A percentile compares a stretch with the other conserved stretches of the same genome.
These are phyloP conservation scores for Penicillium canariense DNA, from an alignment of 495 filamentous ascomycete genomes.

Conservation along the genomic window DNA sequence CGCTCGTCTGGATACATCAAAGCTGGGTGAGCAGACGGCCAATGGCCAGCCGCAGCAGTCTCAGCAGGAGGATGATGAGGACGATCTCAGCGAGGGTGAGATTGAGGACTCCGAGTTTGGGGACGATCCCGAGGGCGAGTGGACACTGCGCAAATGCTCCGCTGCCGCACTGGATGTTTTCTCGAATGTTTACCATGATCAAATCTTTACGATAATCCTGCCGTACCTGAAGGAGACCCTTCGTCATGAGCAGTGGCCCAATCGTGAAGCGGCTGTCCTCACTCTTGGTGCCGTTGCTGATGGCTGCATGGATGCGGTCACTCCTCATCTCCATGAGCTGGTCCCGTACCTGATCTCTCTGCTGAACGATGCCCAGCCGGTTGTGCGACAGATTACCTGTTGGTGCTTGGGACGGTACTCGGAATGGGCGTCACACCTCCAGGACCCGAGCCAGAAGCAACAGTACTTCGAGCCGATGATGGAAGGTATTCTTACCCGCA, in stretches of 20 bases:
- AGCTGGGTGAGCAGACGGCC: constrained; percentile 40
- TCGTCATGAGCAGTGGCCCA: constrained; percentile 83
- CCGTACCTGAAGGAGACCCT: constrained; percentile 92
- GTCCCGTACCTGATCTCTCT: constrained; percentile 88
- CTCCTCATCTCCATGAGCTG: constrained; percentile 86
- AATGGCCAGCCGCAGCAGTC: constrained; percentile 52
- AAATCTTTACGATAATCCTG: constrained; percentile 86
- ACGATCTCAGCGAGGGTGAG: constrained; percentile 85
- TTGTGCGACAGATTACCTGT: constrained; percentile 97
- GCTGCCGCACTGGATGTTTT: constrained; percentile 94
- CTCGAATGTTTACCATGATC: constrained; percentile 80
- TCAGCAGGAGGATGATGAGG: constrained; percentile 50
- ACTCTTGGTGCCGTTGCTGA: constrained; percentile 94
- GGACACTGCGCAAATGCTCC: constrained; percentile 97
- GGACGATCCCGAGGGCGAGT: constrained; percentile 84
- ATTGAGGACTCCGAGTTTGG: constrained; percentile 71
- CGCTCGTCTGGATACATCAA: constrained; percentile 45
- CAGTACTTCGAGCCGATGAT: constrained; percentile 94
- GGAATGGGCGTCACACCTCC: constrained; percentile 80
- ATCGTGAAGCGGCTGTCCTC: constrained; percentile 91
- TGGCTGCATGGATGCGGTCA: constrained; percentile 86
- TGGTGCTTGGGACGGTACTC: constrained; percentile 97
- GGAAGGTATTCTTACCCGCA: constrained; percentile 90
- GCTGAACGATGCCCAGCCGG: constrained; percentile 78
- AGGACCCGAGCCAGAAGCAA: constrained; percentile 60